Percentiles rank a stretch among this genome's conserved stretches.
Evolutionary conservation across 2,329 filamentous ascomycete genomes (phyloP).

Genomic region (Periconia macrospinosa): DNA sequence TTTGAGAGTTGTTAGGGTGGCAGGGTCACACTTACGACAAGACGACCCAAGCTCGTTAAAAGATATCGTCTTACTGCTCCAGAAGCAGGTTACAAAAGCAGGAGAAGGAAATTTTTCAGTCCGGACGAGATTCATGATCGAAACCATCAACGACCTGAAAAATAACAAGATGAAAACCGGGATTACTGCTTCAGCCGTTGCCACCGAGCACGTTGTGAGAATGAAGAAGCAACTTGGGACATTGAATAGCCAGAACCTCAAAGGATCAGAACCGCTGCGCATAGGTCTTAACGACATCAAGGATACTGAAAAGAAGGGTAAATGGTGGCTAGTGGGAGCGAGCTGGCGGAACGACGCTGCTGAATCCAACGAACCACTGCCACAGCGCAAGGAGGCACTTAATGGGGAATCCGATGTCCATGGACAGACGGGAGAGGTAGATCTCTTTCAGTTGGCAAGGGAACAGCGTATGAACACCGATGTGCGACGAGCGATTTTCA

Average conservation of each 20-base stretch:
- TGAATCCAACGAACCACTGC: slow-evolving; percentile 23
- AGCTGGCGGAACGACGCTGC: slow-evolving; percentile 66
- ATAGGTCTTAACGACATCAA: slow-evolving; percentile 81
- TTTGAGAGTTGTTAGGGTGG: slow-evolving; percentile 78
- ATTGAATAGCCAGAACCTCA: slow-evolving; percentile 68
- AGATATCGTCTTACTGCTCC: slow-evolving; percentile 80
- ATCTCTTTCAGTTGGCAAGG: slow-evolving; percentile 73
- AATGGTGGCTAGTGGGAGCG: slow-evolving; percentile 99
- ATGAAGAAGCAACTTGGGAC: slow-evolving; percentile 88
- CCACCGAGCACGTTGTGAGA: slow-evolving; percentile 78
- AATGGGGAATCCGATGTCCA: slow-evolving; percentile 9
- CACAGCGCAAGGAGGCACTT: slow-evolving; percentile 35
- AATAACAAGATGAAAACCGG: slow-evolving; percentile 87
- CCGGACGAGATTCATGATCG: slow-evolving; percentile 95
- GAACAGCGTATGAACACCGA: slow-evolving; percentile 86
- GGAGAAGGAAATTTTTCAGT: slow-evolving; percentile 76
- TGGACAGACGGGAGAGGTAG: slow-evolving; percentile 50
- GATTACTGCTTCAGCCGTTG: slow-evolving; percentile 68
- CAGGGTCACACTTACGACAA: slow-evolving; percentile 77
- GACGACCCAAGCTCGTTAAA: slow-evolving; percentile 89
- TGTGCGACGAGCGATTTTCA: slow-evolving; percentile 86
- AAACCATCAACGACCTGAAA: slow-evolving; percentile 91
- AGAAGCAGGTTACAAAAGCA: slow-evolving; percentile 67
- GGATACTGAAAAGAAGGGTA: slow-evolving; percentile 81
- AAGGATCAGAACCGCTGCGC: slow-evolving; percentile 78